phyloP scores from a whole-genome alignment of 2,329 filamentous ascomycete genomes.

The Alternaria ventricosa region DNA sequence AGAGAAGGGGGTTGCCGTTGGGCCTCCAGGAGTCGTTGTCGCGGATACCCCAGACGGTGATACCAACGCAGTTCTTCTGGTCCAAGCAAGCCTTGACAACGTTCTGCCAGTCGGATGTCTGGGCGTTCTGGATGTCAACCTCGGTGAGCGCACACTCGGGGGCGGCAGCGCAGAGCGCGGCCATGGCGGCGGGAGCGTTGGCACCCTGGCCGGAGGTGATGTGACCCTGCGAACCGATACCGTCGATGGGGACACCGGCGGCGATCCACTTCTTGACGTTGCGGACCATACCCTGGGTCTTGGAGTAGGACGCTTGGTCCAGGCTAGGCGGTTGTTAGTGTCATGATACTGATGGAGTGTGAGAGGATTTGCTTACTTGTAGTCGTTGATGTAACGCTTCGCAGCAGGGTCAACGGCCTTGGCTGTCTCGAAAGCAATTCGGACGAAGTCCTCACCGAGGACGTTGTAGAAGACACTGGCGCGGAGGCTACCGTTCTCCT shows the following conservation, averaged over 20 bases:
- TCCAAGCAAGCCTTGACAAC: slow-evolving; percentile 65
- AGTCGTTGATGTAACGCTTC: slow-evolving; percentile 79
- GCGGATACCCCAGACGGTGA: slow-evolving; percentile 67
- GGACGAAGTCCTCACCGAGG: slow-evolving; percentile 73
- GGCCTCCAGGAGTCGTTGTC: slow-evolving; percentile 58
- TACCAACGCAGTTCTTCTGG: slow-evolving; percentile 67
- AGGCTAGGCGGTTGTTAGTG: slow-evolving; percentile 58
- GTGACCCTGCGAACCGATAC: slow-evolving; percentile 60
- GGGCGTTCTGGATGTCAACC: slow-evolving; percentile 69
- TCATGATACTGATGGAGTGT: neutral
- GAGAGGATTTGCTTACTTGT: slow-evolving; percentile 46
- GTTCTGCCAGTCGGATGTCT: slow-evolving; percentile 64
- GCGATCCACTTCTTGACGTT: slow-evolving; percentile 71
- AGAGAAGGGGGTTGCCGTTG: slow-evolving; percentile 51
- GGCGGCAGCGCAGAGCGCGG: slow-evolving; percentile 61
- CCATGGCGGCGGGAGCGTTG: slow-evolving; percentile 55
- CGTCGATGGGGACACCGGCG: slow-evolving; percentile 69
- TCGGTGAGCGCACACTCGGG: slow-evolving; percentile 71
- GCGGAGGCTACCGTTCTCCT: slow-evolving; percentile 66
- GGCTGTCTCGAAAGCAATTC: slow-evolving; percentile 74
- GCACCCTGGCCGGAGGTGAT: slow-evolving; percentile 58
- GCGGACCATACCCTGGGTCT: slow-evolving; percentile 63
- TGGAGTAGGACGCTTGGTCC: slow-evolving; percentile 65
- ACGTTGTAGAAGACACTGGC: slow-evolving; percentile 70
- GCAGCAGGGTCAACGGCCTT: slow-evolving; percentile 69